phyloP scores from a whole-genome alignment of 345 rosid species.

The Camelina laxa region DNA sequence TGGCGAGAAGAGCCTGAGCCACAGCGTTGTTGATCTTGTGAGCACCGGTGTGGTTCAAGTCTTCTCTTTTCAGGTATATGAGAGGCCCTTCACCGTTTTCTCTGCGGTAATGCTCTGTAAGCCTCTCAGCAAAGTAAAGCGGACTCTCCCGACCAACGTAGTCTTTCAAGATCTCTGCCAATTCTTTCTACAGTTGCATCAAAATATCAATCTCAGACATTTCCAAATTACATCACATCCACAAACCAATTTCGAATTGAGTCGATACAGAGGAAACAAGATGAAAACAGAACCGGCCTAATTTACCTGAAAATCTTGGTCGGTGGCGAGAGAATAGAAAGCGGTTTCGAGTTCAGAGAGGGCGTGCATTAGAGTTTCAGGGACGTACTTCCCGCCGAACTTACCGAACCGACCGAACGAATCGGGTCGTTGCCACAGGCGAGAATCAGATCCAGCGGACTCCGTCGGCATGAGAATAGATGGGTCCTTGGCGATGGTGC shows the following conservation, averaged over 20 bases:
- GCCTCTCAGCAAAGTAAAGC: slow-evolving; percentile 89
- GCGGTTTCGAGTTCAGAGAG: slow-evolving; percentile 86
- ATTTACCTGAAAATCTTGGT: slow-evolving; percentile 73
- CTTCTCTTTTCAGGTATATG: slow-evolving; percentile 92
- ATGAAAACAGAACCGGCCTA: neutral
- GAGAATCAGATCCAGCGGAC: slow-evolving; percentile 43
- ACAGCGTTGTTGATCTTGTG: slow-evolving; percentile 94
- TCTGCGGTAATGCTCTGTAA: slow-evolving; percentile 76
- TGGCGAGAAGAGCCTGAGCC: slow-evolving; percentile 90
- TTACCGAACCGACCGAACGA: slow-evolving; percentile 85
- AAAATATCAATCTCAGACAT: slow-evolving; percentile 20
- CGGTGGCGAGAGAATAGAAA: slow-evolving; percentile 62
- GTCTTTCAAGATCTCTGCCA: slow-evolving; percentile 77
- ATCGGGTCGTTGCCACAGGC: slow-evolving; percentile 71
- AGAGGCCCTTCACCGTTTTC: slow-evolving; percentile 82
- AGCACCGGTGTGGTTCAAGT: slow-evolving; percentile 92
- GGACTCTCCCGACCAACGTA: slow-evolving; percentile 94
- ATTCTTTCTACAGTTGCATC: slow-evolving; percentile 55
- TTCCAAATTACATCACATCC: slow-evolving; percentile 1
- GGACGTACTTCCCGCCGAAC: slow-evolving; percentile 93
- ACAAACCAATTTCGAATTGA: neutral
- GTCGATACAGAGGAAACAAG: neutral
- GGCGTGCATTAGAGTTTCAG: slow-evolving; percentile 90
- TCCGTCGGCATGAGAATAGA: slow-evolving; percentile 51
- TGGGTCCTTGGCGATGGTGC: slow-evolving; percentile 57